Percentiles rank a stretch among this genome's conserved stretches.
phyloP scores from a whole-genome alignment of 176 grass and related monocot genomes.

The Pontederia crassipes region DNA sequence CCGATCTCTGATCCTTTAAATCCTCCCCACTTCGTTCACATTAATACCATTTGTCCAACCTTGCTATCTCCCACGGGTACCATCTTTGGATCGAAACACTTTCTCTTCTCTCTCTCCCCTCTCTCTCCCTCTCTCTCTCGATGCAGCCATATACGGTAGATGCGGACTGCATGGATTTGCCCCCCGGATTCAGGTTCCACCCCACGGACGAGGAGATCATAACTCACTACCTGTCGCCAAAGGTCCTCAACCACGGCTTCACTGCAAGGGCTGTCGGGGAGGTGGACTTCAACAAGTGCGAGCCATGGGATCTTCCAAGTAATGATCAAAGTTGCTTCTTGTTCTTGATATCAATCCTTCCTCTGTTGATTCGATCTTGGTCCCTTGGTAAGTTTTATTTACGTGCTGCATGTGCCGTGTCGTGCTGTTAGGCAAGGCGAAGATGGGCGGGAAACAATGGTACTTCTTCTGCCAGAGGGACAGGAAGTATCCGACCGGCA shows the following conservation, averaged over 20 bases:
- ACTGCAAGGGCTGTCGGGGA: constrained; percentile 55
- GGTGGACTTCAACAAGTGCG: constrained; percentile 86
- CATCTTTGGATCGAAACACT: too few relatives aligned
- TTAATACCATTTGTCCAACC: not conserved
- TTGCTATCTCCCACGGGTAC: not conserved
- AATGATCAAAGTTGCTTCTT: not conserved
- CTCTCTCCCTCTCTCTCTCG: too few relatives aligned
- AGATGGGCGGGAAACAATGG: constrained; percentile 90
- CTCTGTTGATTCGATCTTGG: constrained; percentile 2
- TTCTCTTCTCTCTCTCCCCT: too few relatives aligned
- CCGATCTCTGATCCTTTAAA: constrained; percentile 4
- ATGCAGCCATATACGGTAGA: too few relatives aligned
- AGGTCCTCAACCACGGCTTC: constrained; percentile 43
- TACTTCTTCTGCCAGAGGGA: constrained; percentile 90
- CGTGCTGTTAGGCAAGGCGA: constrained; percentile 33
- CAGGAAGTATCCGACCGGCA: constrained; percentile 92
- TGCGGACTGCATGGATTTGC: constrained; percentile 37
- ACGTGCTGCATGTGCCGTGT: not conserved
- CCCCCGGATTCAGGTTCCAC: constrained; percentile 87
- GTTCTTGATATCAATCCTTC: not conserved
- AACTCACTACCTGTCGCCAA: constrained; percentile 67
- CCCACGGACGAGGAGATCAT: constrained; percentile 90
- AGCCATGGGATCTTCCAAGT: constrained; percentile 87
- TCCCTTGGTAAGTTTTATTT: not conserved
- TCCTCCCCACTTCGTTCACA: constrained; percentile 2